Percentiles rank a stretch among this genome's conserved stretches.
Conservation (phyloP, 805 yeast species). For the Myxozyma neglecta region DNA sequence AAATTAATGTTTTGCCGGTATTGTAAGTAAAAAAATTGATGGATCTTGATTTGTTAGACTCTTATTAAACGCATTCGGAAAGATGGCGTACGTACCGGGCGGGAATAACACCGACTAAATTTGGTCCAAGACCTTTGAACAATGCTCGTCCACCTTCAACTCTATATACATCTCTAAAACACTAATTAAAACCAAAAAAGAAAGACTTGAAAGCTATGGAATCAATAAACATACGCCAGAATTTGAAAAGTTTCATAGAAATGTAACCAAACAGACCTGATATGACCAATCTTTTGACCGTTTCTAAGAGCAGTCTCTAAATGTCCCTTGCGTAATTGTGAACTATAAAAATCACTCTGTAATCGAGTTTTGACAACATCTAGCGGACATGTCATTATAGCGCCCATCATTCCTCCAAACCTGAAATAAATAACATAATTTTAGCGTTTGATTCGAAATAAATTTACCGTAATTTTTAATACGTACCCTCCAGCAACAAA, state of each 20-base stretch:
- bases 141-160: slow-evolving; percentile 83
- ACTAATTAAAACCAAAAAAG: background rate
- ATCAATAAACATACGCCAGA: slow-evolving; percentile 39
- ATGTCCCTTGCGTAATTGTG: slow-evolving; percentile 22
- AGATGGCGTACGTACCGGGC: slow-evolving; percentile 48
- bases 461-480: background rate
- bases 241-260: slow-evolving; percentile 80
- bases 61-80: background rate
- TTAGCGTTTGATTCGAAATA: background rate
- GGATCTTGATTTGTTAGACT: slow-evolving; percentile 49
- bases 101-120: slow-evolving; percentile 95
- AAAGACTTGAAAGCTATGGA: background rate
- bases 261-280: slow-evolving; percentile 61
- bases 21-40: slow-evolving; percentile 96
- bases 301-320: slow-evolving; percentile 13
- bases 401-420: slow-evolving; percentile 97
- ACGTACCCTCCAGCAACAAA: slow-evolving; percentile 47
- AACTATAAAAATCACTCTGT: slow-evolving; percentile 76
- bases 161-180: slow-evolving; percentile 54
- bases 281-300: slow-evolving; percentile 30
- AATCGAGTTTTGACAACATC: slow-evolving; percentile 93
- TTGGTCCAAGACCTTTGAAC: slow-evolving; percentile 95
- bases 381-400: slow-evolving; percentile 88
- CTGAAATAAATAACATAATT: slow-evolving; percentile 44
- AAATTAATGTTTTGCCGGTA: slow-evolving; percentile 77